Evolutionary conservation across 495 filamentous ascomycete genomes (phyloP), one percentile per base, ranked within the genome.

Genomic region (Xylaria scruposa): DNA sequence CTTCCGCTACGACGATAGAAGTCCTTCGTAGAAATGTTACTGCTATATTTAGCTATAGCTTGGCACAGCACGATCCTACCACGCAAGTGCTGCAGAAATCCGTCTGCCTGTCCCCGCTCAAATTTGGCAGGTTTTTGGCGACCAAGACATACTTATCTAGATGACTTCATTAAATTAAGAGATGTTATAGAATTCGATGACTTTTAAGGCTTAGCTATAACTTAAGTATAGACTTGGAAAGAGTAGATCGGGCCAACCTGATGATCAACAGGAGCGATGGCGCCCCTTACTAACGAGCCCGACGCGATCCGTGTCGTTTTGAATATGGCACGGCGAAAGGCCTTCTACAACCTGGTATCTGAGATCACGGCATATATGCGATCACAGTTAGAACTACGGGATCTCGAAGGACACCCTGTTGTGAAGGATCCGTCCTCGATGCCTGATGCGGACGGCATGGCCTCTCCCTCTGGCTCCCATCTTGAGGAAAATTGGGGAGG

Each of bases 221-320:
- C 9, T 13, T 0, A 9, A 1, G 3, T 13, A 29, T 17, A 56
- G 53, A 56, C 13, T 31, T 1, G 26, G 12, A 56, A 56, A 56
- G 21, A 29, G 21, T 5, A 0, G 26, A 56, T 24, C 4, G 53
- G 3, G 31, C 44, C 13, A 8, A 24, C n/a, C 15, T 1, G 21
- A 15, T 15, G 19, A 2, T 62, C 33, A 26, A 40, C 19, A 8
- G 5, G 59, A 62, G 53, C 47, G 21, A 86, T 86, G 84, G 83
- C 84, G 58, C 84, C 83, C 47, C 79, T 83, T 31, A 82, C 78
- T 38, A 80, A 42, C 40, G 84, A 86, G 46, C 84, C 84, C 19
- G 78, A 83, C 60, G 82, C 83, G 42, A 61, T 86, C 33, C 81
- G 83, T n/a, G 72, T 84, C 9, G 79, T 82, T 10, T 74, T 86